A percentile compares a stretch with the other conserved stretches of the same genome.
phyloP scores from a whole-genome alignment of 2,329 filamentous ascomycete species.

The Aspergillus fischeri region DNA sequence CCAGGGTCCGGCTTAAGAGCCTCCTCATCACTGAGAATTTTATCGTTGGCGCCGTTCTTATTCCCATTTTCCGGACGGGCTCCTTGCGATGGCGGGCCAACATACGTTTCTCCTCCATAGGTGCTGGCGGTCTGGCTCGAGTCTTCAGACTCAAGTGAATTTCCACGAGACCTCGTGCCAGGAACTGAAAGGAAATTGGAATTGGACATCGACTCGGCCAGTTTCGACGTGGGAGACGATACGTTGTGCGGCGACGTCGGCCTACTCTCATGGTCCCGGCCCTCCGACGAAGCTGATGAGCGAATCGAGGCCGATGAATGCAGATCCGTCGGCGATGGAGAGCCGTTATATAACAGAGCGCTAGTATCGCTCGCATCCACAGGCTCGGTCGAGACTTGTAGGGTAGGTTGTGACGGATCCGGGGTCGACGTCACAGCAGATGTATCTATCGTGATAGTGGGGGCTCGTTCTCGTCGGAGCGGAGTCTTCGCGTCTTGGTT shows the following conservation, averaged over 20 bases:
- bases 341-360: conserved; percentile 26
- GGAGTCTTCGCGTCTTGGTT: conserved; percentile 27
- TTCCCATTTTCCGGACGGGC: conserved; percentile 41
- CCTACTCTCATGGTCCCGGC: conserved; percentile 51
- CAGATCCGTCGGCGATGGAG: conserved; percentile 46
- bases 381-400: conserved; percentile 37
- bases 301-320: conserved; percentile 51
- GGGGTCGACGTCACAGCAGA: conserved; percentile 46
- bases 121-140: conserved; percentile 50
- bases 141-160: conserved; percentile 61
- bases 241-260: conserved; percentile 66
- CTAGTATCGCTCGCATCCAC: conserved; percentile 28
- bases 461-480: conserved; percentile 43
- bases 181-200: conserved; percentile 61
- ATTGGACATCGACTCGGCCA: conserved; percentile 47
- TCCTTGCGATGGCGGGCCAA: conserved; percentile 41
- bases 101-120: conserved; percentile 52
- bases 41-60: conserved; percentile 22
- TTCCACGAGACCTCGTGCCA: conserved; percentile 58
- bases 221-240: conserved; percentile 56
- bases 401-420: conserved; percentile 32
- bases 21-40: conserved; percentile 57
- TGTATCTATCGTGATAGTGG: conserved; percentile 56
- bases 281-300: conserved; percentile 56
- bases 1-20: conserved; percentile 67